Conservation (phyloP, 495 filamentous ascomycete species). For the Glonium stellatum region DNA sequence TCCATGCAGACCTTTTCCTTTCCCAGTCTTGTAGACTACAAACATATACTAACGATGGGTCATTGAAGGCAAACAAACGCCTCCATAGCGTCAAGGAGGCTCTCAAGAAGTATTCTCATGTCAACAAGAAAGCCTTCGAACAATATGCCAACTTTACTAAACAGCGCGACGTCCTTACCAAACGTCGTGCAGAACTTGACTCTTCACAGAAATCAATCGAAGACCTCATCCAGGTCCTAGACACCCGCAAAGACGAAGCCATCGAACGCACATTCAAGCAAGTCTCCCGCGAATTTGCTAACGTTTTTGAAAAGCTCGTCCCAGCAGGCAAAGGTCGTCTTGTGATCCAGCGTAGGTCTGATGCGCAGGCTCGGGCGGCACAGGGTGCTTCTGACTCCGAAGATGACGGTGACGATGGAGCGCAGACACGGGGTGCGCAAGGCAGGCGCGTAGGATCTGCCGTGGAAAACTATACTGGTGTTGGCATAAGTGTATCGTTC, state of each 20-base stretch:
- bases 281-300: constrained; percentile 83
- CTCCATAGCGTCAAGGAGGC: constrained; percentile 90
- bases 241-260: constrained; percentile 89
- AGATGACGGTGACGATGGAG: constrained; percentile 47
- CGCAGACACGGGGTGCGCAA: constrained; percentile 38
- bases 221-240: constrained; percentile 83
- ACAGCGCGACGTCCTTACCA: constrained; percentile 75
- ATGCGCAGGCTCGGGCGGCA: constrained; percentile 47
- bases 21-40: neutral
- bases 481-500: constrained; percentile 97
- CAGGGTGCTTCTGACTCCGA: neutral
- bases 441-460: constrained; percentile 43
- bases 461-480: constrained; percentile 94
- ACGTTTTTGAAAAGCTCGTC: constrained; percentile 90
- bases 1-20: constrained; percentile 1
- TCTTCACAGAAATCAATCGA: constrained; percentile 76
- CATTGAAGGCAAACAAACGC: constrained; percentile 60
- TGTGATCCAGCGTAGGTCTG: constrained; percentile 86
- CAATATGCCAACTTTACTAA: constrained; percentile 96
- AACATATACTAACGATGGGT: neutral
- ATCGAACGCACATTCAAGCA: constrained; percentile 99
- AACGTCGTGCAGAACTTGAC: constrained; percentile 78
- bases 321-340: constrained; percentile 86
- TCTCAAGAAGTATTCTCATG: constrained; percentile 90
- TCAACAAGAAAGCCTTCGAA: constrained; percentile 99